Percentiles rank a stretch among this genome's conserved stretches.
phyloP scores from a whole-genome alignment of 306 rosid genomes.

The Prunus mongolica region DNA sequence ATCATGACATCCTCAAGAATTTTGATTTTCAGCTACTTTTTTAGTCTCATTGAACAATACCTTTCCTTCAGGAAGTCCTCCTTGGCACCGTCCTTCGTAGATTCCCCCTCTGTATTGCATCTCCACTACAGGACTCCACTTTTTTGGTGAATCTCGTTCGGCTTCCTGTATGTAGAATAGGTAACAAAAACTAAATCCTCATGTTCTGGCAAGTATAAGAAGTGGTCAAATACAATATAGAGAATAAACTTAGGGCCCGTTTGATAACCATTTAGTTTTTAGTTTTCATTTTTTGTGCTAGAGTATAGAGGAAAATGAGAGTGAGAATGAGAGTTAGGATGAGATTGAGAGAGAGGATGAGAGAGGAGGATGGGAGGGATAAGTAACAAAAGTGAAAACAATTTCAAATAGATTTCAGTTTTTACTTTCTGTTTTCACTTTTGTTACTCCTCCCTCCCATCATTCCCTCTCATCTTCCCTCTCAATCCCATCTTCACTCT shows the following conservation, averaged over 20 bases:
- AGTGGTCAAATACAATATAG: neutral
- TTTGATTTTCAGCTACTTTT: constrained; percentile 1
- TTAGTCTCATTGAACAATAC: constrained; percentile 29
- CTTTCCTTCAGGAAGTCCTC: constrained; percentile 99
- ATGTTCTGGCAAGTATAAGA: constrained; percentile 4
- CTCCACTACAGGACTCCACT: constrained; percentile 86
- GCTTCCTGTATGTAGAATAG: constrained; percentile 55
- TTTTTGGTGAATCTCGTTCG: constrained; percentile 84
- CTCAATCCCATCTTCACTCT: too few species aligned
- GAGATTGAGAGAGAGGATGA: too few species aligned
- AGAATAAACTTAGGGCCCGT: neutral
- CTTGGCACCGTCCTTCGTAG: constrained; percentile 90
- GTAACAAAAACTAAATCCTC: constrained; percentile 19
- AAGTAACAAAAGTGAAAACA: too few species aligned
- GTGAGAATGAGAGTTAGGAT: too few species aligned
- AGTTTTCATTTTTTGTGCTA: too few species aligned
- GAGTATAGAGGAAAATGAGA: too few species aligned
- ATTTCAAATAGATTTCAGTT: too few species aligned
- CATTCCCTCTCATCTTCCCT: too few species aligned
- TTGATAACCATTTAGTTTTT: too few species aligned
- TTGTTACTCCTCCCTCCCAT: too few species aligned
- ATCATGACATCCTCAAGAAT: neutral
- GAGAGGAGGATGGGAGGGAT: too few species aligned
- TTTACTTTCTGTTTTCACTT: too few species aligned
- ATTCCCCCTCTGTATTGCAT: constrained; percentile 85